phyloP scores from a whole-genome alignment of 352 stramenopile genomes.

The Elongisporangium undulatum region DNA sequence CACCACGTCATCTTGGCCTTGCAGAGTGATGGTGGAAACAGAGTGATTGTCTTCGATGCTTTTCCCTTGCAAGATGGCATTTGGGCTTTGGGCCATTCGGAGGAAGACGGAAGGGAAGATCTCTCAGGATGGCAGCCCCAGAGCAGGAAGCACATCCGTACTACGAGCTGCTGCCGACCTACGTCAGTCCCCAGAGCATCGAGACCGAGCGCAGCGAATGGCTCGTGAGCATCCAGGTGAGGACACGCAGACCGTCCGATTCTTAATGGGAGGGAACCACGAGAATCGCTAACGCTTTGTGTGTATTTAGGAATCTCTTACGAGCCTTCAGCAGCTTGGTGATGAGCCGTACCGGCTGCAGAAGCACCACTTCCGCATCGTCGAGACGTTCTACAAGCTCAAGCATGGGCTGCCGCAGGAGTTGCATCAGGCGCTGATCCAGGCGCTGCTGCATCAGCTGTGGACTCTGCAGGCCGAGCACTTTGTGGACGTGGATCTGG shows the following conservation, averaged over 20 bases:
- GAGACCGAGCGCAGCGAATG: conserved; percentile 34
- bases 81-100: not conserved
- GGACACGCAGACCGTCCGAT: not conserved
- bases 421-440: conserved; percentile 41
- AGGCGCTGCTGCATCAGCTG: conserved; percentile 36
- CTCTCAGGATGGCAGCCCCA: not conserved
- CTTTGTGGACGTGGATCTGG: conserved; percentile 51
- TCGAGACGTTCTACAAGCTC: conserved; percentile 59
- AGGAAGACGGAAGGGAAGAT: not conserved
- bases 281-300: not conserved
- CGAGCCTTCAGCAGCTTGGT: conserved; percentile 21
- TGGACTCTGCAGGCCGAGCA: conserved; percentile 32
- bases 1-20: not conserved
- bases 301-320: conserved; percentile 28
- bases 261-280: too few species aligned
- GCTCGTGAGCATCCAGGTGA: conserved; percentile 35
- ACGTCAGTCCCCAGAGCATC: conserved; percentile 37
- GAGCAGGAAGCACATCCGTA: conserved; percentile 27
- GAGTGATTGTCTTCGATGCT: not conserved
- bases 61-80: not conserved
- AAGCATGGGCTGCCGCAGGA: conserved; percentile 48
- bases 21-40: not conserved
- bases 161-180: conserved; percentile 58
- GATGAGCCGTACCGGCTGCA: conserved; percentile 20
- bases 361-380: conserved; percentile 52